These are phyloP conservation scores for Hymenoscyphus occultus DNA, from an alignment of 2,329 filamentous ascomycete species.

Conservation along the genomic window DNA sequence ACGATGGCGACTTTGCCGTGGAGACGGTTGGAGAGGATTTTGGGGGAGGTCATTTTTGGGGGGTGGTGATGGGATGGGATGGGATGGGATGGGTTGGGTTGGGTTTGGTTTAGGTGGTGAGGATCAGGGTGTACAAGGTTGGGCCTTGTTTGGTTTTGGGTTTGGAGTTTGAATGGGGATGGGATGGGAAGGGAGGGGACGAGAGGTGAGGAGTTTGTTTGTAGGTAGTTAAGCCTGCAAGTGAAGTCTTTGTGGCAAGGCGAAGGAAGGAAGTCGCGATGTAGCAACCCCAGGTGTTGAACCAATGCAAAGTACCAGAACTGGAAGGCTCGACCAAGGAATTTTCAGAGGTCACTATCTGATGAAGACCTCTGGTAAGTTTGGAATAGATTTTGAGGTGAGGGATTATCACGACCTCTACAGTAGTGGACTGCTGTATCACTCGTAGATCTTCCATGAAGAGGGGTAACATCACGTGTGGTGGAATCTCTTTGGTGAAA, in stretches of 20 bases:
- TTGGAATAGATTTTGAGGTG: too few relatives aligned
- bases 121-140: not conserved
- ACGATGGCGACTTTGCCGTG: conserved; percentile 55
- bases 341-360: not conserved
- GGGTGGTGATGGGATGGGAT: not conserved
- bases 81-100: not conserved
- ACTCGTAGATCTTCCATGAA: not conserved
- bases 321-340: not conserved
- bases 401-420: not conserved
- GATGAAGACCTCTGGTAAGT: too few relatives aligned
- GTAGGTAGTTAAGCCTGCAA: too few relatives aligned
- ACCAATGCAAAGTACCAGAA: not conserved
- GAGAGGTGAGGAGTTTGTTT: not conserved
- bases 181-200: not conserved
- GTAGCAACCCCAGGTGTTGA: too few relatives aligned
- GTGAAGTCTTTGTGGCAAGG: too few relatives aligned
- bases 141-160: not conserved
- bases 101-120: not conserved
- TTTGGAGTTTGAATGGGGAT: not conserved
- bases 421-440: not conserved
- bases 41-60: conserved; percentile 17
- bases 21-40: conserved; percentile 38
- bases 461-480: not conserved
- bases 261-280: too few relatives aligned
- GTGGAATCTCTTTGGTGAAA: not conserved